These are phyloP conservation scores for Penicillium malachiteum DNA, from an alignment of 495 filamentous ascomycete species.

Conservation along the genomic window DNA sequence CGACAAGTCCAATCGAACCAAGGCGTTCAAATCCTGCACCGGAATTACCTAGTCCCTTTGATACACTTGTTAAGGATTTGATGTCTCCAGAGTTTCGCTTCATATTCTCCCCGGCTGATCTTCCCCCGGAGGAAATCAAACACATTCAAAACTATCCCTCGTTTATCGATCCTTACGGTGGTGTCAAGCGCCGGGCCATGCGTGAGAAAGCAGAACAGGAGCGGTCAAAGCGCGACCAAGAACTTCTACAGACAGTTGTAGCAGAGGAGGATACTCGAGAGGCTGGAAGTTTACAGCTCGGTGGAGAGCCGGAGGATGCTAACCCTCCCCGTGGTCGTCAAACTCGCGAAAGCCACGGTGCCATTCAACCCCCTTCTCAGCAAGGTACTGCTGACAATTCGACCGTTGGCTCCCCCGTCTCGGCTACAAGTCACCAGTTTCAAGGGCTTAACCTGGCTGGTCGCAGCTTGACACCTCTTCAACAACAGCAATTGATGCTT, in stretches of 20 bases:
- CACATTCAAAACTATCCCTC: constrained; percentile 66
- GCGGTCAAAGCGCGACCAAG: constrained; percentile 61
- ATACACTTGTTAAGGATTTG: constrained; percentile 52
- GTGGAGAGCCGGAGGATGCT: constrained; percentile 82
- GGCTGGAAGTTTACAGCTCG: constrained; percentile 83
- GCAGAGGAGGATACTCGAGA: constrained; percentile 61
- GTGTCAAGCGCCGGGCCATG: constrained; percentile 70
- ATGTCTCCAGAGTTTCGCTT: constrained; percentile 60
- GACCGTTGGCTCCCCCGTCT: constrained; percentile 44
- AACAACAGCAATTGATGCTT: constrained; percentile 70
- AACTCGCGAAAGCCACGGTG: constrained; percentile 51
- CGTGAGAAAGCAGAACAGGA: constrained; percentile 66
- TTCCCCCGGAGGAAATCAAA: constrained; percentile 54
- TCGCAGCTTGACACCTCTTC: constrained; percentile 74
- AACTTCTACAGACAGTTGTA: constrained; percentile 47
- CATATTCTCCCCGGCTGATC: constrained; percentile 51
- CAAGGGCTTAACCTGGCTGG: constrained; percentile 56
- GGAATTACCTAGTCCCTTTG: constrained; percentile 36
- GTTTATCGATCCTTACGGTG: constrained; percentile 76
- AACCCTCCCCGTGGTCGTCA: constrained; percentile 50
- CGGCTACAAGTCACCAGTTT: constrained; percentile 53
- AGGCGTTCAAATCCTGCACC: constrained; percentile 19
- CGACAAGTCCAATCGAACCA: constrained; percentile 10
- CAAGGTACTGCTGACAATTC: constrained; percentile 53
- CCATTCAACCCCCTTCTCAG: constrained; percentile 74